These are phyloP conservation scores for Globisporangium mamillatum DNA, from an alignment of 352 stramenopile species.

Conservation along the genomic window DNA sequence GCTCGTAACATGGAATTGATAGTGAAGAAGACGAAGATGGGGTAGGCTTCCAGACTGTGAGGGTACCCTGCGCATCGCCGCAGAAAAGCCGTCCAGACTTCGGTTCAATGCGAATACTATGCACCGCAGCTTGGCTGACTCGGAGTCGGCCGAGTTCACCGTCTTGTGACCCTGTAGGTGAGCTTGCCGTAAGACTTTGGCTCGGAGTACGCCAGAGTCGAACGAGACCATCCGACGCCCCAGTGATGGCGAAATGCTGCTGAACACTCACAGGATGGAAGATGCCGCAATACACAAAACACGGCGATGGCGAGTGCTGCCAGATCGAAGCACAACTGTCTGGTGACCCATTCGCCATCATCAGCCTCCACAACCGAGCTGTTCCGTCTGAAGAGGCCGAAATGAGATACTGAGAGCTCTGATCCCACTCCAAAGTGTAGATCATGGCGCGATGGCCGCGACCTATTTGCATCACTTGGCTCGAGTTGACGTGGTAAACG, in stretches of 20 bases:
- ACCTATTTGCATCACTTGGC: conserved; percentile 31
- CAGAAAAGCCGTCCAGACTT: conserved; percentile 51
- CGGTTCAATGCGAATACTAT: conserved; percentile 51
- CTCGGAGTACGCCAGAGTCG: conserved; percentile 35
- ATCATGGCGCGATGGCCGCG: conserved; percentile 55
- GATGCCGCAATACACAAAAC: conserved; percentile 63
- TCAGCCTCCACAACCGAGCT: conserved; percentile 39
- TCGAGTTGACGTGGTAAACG: conserved; percentile 44
- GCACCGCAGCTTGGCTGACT: conserved; percentile 36
- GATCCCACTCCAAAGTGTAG: conserved; percentile 56
- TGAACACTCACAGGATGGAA: conserved; percentile 37
- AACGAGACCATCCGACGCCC: conserved; percentile 49
- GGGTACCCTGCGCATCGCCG: conserved; percentile 41
- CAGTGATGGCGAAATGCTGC: conserved; percentile 35
- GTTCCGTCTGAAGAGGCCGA: conserved; percentile 63
- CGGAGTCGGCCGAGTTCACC: conserved; percentile 7
- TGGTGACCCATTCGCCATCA: neutral
- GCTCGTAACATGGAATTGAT: conserved; percentile 23
- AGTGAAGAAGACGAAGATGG: neutral
- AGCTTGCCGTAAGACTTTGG: neutral
- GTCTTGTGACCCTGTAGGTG: neutral
- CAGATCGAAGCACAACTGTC: conserved; percentile 20
- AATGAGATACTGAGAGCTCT: conserved; percentile 26
- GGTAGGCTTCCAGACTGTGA: conserved; percentile 43
- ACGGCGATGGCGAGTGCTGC: conserved; percentile 51